These are phyloP conservation scores for Dispira simplex DNA, from an alignment of 192 early-diverging fungal species.

Conservation along the genomic window DNA sequence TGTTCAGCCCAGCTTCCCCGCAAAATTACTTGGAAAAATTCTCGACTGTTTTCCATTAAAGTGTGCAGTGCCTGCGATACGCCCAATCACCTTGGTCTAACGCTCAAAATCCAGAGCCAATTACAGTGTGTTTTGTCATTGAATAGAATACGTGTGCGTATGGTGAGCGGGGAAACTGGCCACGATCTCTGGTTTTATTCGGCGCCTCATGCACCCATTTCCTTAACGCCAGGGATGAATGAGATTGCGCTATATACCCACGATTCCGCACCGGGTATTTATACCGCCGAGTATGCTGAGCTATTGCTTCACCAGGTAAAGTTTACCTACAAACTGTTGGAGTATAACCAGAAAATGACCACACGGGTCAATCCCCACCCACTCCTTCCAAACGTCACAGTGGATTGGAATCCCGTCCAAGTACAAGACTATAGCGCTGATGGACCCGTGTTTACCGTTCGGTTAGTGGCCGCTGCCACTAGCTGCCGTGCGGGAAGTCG, in stretches of 20 bases:
- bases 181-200: constrained; percentile 6
- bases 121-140: neutral
- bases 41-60: no score
- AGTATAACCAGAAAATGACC: neutral
- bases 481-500: no score
- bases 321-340: neutral
- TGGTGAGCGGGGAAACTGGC: constrained; percentile 1
- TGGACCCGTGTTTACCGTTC: no score
- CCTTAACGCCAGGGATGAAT: neutral
- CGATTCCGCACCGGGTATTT: neutral
- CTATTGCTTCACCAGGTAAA: neutral
- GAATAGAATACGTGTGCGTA: neutral
- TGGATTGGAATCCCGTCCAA: neutral
- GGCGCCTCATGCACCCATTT: neutral
- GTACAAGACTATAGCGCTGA: no score
- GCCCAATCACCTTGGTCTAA: neutral
- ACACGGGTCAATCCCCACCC: neutral
- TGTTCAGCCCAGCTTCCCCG: neutral
- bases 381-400: neutral
- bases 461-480: no score
- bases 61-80: neutral
- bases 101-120: neutral
- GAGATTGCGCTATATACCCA: neutral
- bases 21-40: no score
- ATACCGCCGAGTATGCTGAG: neutral